These are phyloP conservation scores for Cryptococcus sp. DNA, from an alignment of 1,284 basidiomycete genomes.

Conservation along the genomic window DNA sequence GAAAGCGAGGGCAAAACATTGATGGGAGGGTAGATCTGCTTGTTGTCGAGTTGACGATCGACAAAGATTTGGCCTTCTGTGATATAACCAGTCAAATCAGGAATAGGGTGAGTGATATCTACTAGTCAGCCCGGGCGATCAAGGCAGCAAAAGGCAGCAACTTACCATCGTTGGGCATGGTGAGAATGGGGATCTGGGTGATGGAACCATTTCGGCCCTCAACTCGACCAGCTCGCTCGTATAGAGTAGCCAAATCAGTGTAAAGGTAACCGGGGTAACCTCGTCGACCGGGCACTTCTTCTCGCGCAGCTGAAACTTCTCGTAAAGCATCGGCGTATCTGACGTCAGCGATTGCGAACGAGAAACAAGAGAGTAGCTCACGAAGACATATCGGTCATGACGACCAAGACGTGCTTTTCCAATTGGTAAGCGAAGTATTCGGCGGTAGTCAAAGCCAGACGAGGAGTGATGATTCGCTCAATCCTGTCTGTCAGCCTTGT, in stretches of 20 bases:
- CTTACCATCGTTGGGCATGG: constrained; percentile 99
- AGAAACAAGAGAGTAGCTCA: constrained; percentile 3
- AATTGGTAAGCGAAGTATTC: constrained; percentile 99
- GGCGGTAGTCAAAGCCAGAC: constrained; percentile 94
- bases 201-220: constrained; percentile 97
- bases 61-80: constrained; percentile 97
- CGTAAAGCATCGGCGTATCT: constrained; percentile 91
- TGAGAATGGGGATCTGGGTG: constrained; percentile 98
- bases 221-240: constrained; percentile 98
- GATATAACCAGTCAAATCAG: constrained; percentile 99
- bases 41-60: constrained; percentile 63
- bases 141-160: constrained; percentile 3
- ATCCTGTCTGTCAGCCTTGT: constrained; percentile 58
- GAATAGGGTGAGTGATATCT: constrained; percentile 99
- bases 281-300: constrained; percentile 98
- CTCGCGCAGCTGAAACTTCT: constrained; percentile 97
- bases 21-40: constrained; percentile 99
- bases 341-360: constrained; percentile 7
- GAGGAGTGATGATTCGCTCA: constrained; percentile 99
- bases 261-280: constrained; percentile 86
- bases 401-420: constrained; percentile 99
- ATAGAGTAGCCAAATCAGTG: constrained; percentile 97
- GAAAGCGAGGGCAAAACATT: constrained; percentile 98
- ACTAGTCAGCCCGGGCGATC: constrained; percentile 11
- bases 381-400: constrained; percentile 88